These are phyloP conservation scores for Secale cereale DNA, from an alignment of 176 grass and related monocot species.

Conservation along the genomic window DNA sequence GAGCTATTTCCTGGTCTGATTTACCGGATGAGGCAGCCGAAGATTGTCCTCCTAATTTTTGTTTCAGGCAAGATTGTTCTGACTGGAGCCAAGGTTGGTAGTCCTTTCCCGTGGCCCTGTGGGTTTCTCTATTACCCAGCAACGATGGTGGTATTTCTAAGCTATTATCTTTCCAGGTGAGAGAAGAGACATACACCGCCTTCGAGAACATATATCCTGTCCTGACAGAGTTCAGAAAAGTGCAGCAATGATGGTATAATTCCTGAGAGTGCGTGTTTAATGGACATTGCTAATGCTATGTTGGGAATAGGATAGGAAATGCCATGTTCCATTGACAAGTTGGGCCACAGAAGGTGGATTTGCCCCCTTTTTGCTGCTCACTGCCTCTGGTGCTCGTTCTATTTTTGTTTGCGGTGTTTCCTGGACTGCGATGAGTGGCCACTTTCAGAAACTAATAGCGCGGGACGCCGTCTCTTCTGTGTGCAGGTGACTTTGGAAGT, in stretches of 20 bases:
- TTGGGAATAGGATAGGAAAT: not conserved
- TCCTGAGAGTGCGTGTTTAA: not conserved
- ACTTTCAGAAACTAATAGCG: not conserved
- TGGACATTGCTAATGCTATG: not conserved
- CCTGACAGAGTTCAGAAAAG: constrained; percentile 67
- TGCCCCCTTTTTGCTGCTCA: not conserved
- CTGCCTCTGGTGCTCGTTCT: not conserved
- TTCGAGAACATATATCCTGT: constrained; percentile 88
- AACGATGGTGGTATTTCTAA: not conserved
- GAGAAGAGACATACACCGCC: constrained; percentile 76
- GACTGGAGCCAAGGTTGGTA: constrained; percentile 60
- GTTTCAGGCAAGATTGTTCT: constrained; percentile 91
- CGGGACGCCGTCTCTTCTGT: not conserved
- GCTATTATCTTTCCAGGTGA: constrained; percentile 41
- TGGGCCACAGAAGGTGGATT: not conserved
- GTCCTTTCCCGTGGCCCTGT: not conserved
- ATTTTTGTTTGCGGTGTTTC: not conserved
- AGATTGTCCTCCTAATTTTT: constrained; percentile 94
- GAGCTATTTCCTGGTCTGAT: constrained; percentile 88
- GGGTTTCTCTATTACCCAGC: not conserved
- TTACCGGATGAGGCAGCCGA: constrained; percentile 93
- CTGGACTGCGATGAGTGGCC: not conserved
- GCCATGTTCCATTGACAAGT: not conserved
- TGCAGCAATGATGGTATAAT: constrained; percentile 63
- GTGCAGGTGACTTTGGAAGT: constrained; percentile 18